A percentile compares a stretch with the other conserved stretches of the same genome.
Conservation (phyloP, 2,329 filamentous ascomycete species). For the Fusarium papillatum region DNA sequence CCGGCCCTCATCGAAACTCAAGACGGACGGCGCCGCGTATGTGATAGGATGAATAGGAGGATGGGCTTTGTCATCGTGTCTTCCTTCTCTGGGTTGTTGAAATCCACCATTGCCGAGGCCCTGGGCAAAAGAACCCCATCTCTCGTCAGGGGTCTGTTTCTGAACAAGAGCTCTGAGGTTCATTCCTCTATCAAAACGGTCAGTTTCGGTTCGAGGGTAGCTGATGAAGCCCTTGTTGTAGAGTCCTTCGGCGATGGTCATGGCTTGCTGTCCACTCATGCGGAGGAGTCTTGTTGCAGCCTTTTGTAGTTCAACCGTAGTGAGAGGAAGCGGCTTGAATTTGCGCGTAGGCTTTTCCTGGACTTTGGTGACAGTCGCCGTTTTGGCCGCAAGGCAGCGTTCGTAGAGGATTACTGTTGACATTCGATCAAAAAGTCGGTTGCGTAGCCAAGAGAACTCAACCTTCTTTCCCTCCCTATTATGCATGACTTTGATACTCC, state of each 20-base stretch:
- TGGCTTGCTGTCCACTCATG: slow-evolving; percentile 93
- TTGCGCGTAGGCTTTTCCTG: slow-evolving; percentile 93
- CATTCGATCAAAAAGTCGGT: slow-evolving; percentile 89
- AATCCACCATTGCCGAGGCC: slow-evolving; percentile 82
- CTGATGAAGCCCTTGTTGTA: slow-evolving; percentile 98
- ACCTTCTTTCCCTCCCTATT: slow-evolving; percentile 83
- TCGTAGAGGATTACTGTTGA: slow-evolving; percentile 87
- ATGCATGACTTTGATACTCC: slow-evolving; percentile 90
- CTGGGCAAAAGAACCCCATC: slow-evolving; percentile 88
- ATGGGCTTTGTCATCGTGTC: slow-evolving; percentile 96
- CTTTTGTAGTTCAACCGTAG: slow-evolving; percentile 97
- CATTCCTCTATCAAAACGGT: slow-evolving; percentile 93
- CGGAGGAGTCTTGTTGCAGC: slow-evolving; percentile 89
- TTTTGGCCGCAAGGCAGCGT: slow-evolving; percentile 81
- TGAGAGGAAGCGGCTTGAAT: slow-evolving; percentile 93
- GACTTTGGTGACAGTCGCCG: slow-evolving; percentile 85
- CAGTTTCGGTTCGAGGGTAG: slow-evolving; percentile 97
- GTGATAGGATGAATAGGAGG: slow-evolving; percentile 96
- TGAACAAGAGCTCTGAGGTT: slow-evolving; percentile 84
- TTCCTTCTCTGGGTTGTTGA: slow-evolving; percentile 83
- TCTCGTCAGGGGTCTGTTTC: slow-evolving; percentile 82
- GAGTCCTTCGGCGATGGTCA: slow-evolving; percentile 87
- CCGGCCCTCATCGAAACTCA: slow-evolving; percentile 76
- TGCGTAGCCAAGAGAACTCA: slow-evolving; percentile 86
- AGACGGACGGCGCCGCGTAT: slow-evolving; percentile 78